These are phyloP conservation scores for maize (Zea mays) DNA, from an alignment of 176 grass and related monocot species.

Conservation along the genomic window Zm-B73-REFERENCE-NAM-5.0 NC_050105.1:20656001-20656500, in stretches of 20 bases:
- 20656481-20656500: background rate
- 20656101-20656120: constrained; percentile 61
- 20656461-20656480: background rate
- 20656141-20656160: constrained; percentile 75
- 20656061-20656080: constrained; percentile 91
- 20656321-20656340: constrained; percentile 32
- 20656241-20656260: constrained; percentile 90
- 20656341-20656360: constrained; percentile 16
- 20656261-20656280: constrained; percentile 83
- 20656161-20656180: constrained; percentile 60
- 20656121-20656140: constrained; percentile 77
- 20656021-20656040: constrained; percentile 65
- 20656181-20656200: constrained; percentile 71
- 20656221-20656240: constrained; percentile 77
- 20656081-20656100: constrained; percentile 61
- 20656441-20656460: background rate
- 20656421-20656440: background rate
- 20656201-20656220: constrained; percentile 91
- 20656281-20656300: constrained; percentile 84
- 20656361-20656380: background rate
- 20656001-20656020: constrained; percentile 89
- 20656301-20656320: background rate
- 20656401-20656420: background rate
- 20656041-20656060: constrained; percentile 79
- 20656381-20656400: background rate